Base-by-base conservation (phyloP, 352 stramenopile species). In the Pythium catenulatum region DNA sequence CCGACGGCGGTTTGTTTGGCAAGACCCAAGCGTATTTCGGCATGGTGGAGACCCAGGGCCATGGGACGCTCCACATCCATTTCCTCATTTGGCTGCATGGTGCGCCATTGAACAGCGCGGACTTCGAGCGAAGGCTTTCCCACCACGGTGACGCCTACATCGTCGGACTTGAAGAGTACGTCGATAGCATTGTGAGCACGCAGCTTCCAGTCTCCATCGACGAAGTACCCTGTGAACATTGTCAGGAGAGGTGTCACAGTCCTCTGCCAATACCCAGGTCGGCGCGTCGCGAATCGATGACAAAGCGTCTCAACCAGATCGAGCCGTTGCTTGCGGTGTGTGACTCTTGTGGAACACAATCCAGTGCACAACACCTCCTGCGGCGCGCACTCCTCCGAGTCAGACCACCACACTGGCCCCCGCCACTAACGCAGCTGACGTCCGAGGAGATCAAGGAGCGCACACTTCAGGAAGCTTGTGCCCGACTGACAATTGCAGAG, bases 21-120 rank as follows among this genome's bases (percentile, higher is more conserved):
- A 7, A 19, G 23, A 78, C 68, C 14, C 46, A 79, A 50, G 78
- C 78, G 8, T 85, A 85, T 25, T 85, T 46, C 37, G 78, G 65
- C 1, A 85, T 85, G 78, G 50, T 85, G 17, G 66, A 85, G 65
- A 85, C 66, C 15, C 78, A 85, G 23, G 65, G 78, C 0, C 66
- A 68, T 32, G 66, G 66, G 5, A 79, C 65, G 17, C 50, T 85
- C n/a, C 66, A 79, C 43, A 79, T 85, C 32, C 66, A 85, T 43
- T 79, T 85, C 39, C 52, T 85, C 2, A 56, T 79, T 7, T 85
- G 66, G 78, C 34, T 85, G 9, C 9, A n/a, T 7, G 56, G 58
- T 25, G 45, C 36, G 14, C 34, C n/a, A n/a, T n/a, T 80, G 1
- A 80, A 80, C 27, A 46, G 8, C 27, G 8, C 36, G 32, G 50